These are phyloP conservation scores for Grammothele lineata DNA, from an alignment of 768 basidiomycete species.

Conservation along the genomic window DNA sequence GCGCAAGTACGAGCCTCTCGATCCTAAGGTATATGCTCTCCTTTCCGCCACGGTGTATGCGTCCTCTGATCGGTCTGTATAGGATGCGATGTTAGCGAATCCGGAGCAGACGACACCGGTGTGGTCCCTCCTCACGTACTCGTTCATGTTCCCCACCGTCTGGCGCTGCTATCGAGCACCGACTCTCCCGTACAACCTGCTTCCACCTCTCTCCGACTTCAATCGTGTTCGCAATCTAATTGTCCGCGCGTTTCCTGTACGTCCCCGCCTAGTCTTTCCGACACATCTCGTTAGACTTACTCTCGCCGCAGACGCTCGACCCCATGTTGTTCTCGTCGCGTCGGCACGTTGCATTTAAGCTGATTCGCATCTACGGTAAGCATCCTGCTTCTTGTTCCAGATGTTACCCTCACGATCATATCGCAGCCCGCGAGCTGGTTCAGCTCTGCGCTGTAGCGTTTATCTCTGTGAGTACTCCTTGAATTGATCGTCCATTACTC, in stretches of 20 bases:
- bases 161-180: conserved; percentile 22
- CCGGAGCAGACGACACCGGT: conserved; percentile 42
- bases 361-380: conserved; percentile 24
- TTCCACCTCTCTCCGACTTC: conserved; percentile 30
- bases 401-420: neutral
- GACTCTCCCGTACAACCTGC: conserved; percentile 24
- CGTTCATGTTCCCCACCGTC: conserved; percentile 34
- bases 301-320: neutral
- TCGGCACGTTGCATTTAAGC: conserved; percentile 32
- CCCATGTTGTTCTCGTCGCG: conserved; percentile 3
- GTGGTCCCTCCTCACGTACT: conserved; percentile 34
- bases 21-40: conserved; percentile 29
- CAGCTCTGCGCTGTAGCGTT: conserved; percentile 13
- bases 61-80: too few species aligned
- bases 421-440: conserved; percentile 17
- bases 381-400: too few species aligned
- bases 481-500: neutral
- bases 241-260: neutral
- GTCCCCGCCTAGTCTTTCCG: too few species aligned
- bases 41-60: too few species aligned
- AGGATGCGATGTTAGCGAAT: conserved; percentile 14
- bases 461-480: conserved; percentile 12
- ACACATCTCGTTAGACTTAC: too few species aligned
- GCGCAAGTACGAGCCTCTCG: conserved; percentile 38
- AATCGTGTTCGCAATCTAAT: conserved; percentile 22